These are phyloP conservation scores for Heterobasidion annosum DNA, from an alignment of 1,284 basidiomycete species.

Conservation along the genomic window DNA sequence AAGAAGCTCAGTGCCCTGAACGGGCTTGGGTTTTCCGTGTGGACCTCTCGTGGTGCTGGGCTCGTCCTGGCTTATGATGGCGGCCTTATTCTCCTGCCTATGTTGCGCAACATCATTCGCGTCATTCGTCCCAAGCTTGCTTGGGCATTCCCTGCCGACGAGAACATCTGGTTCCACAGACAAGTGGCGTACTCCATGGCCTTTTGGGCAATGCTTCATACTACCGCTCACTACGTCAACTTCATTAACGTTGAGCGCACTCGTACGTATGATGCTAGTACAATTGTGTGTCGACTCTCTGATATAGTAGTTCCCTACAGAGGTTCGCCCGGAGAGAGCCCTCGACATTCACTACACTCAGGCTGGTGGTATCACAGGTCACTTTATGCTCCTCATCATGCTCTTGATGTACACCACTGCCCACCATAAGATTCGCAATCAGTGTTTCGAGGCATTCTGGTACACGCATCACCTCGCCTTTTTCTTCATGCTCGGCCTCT, in stretches of 20 bases:
- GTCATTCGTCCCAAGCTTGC: constrained; percentile 68
- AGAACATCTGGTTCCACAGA: constrained; percentile 89
- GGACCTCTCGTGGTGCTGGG: constrained; percentile 81
- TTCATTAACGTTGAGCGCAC: constrained; percentile 81
- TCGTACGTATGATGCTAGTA: constrained; percentile 35
- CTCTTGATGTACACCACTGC: constrained; percentile 80
- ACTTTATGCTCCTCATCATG: constrained; percentile 88
- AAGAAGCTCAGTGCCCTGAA: constrained; percentile 63
- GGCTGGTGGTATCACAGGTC: constrained; percentile 80
- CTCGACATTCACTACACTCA: constrained; percentile 81
- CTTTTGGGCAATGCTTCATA: constrained; percentile 82
- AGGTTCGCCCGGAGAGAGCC: constrained; percentile 69
- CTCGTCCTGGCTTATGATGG: constrained; percentile 80
- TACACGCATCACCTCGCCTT: constrained; percentile 88
- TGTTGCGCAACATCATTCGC: constrained; percentile 79
- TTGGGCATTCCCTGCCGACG: constrained; percentile 80
- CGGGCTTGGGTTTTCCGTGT: constrained; percentile 70
- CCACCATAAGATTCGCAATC: constrained; percentile 72
- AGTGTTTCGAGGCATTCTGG: constrained; percentile 91
- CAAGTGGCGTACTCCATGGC: constrained; percentile 88
- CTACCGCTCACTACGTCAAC: constrained; percentile 86
- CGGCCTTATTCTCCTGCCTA: constrained; percentile 74
- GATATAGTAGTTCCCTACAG: constrained; percentile 25
- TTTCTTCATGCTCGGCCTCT: constrained; percentile 85
- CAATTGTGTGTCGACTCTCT: background rate